Evolutionary conservation across 2,329 filamentous ascomycete genomes (phyloP).

Genomic region (Fonsecaea multimorphosa): DNA sequence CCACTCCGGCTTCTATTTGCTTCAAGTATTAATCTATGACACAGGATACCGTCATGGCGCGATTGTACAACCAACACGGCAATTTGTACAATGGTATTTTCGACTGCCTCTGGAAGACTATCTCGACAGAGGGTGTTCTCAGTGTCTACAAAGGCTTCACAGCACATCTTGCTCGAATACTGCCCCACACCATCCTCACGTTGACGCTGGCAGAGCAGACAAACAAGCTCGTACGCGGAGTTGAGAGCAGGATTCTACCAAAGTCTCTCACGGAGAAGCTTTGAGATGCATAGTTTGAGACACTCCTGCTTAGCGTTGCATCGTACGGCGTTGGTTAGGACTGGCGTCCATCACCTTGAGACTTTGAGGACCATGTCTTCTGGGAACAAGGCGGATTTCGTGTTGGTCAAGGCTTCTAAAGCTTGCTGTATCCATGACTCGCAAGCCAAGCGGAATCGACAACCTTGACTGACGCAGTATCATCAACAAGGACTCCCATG

Average conservation of each 20-base stretch:
- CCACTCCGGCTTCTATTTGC: constrained; percentile 10
- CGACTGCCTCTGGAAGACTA: constrained; percentile 88
- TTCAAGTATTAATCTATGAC: constrained; percentile 28
- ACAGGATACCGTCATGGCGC: constrained; percentile 93
- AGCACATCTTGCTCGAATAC: constrained; percentile 88
- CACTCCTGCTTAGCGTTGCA: constrained; percentile 6
- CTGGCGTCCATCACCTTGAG: not conserved
- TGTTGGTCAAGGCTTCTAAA: not conserved
- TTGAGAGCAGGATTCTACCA: constrained; percentile 69
- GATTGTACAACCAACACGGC: constrained; percentile 98
- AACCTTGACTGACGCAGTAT: not conserved
- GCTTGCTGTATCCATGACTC: not conserved
- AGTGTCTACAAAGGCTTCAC: constrained; percentile 98
- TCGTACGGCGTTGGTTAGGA: constrained; percentile 10
- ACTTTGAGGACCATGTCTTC: not conserved
- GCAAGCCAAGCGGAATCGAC: not conserved
- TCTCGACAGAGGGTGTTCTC: constrained; percentile 86
- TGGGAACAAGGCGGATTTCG: not conserved
- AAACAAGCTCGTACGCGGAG: constrained; percentile 83
- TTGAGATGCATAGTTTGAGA: constrained; percentile 38
- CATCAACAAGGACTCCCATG: not conserved
- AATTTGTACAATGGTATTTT: constrained; percentile 94
- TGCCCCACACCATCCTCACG: constrained; percentile 94
- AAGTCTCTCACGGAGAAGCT: constrained; percentile 54
- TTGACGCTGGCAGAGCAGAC: constrained; percentile 95